phyloP scores from a whole-genome alignment of 495 filamentous ascomycete species.

The Pyrenopolyporus hunteri region DNA sequence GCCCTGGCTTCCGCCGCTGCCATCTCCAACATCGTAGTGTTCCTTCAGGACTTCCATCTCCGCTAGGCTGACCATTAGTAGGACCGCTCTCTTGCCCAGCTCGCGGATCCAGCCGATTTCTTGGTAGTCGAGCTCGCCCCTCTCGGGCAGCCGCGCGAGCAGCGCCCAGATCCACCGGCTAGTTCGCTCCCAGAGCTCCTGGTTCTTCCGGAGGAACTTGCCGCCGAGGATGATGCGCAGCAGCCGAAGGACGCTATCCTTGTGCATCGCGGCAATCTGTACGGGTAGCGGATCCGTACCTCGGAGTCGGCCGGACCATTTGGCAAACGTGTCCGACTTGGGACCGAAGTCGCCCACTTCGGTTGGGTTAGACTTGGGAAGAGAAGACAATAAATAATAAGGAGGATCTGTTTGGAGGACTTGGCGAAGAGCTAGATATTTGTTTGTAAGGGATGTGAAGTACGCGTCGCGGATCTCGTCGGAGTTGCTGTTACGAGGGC shows the following conservation, averaged over 20 bases:
- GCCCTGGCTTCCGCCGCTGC: constrained; percentile 33
- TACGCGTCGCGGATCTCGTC: constrained; percentile 60
- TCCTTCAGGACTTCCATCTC: constrained; percentile 50
- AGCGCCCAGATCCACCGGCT: constrained; percentile 69
- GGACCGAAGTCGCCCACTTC: constrained; percentile 55
- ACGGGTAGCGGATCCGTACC: constrained; percentile 66
- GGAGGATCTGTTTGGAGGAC: constrained; percentile 63
- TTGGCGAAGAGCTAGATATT: constrained; percentile 64
- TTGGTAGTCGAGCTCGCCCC: constrained; percentile 61
- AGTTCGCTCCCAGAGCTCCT: constrained; percentile 53
- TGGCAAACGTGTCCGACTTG: constrained; percentile 54
- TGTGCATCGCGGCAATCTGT: constrained; percentile 73
- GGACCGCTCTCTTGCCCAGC: constrained; percentile 63
- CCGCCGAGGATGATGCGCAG: constrained; percentile 53
- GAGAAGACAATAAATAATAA: constrained; percentile 49
- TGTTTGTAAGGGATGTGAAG: constrained; percentile 64
- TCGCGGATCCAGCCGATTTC: constrained; percentile 65
- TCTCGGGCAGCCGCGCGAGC: constrained; percentile 61
- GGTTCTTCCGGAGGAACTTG: constrained; percentile 54
- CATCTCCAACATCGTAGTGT: constrained; percentile 45
- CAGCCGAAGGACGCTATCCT: constrained; percentile 62
- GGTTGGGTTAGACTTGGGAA: constrained; percentile 64
- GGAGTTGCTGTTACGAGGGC: constrained; percentile 47
- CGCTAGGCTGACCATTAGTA: constrained; percentile 59
- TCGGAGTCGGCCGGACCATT: constrained; percentile 55